Conservation (phyloP, 2,329 filamentous ascomycete species). For the Xylaria sp. region DNA sequence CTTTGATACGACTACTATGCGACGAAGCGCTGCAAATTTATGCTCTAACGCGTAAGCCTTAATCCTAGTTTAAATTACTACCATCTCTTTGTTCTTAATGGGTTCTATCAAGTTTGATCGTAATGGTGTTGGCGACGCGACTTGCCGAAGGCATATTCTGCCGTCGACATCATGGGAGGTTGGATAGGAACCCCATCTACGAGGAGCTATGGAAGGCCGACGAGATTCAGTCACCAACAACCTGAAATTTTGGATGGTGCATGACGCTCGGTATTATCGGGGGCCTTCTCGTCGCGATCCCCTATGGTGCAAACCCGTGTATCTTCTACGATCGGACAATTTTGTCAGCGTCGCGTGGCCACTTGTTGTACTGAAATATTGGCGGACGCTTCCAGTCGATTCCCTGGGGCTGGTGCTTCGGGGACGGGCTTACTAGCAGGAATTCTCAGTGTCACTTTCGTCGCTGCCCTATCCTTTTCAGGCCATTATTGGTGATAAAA, state of each 20-base stretch:
- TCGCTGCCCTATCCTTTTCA: not conserved
- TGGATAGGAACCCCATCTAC: constrained; percentile 21
- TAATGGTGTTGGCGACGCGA: constrained; percentile 1
- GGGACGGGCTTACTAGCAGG: constrained; percentile 9
- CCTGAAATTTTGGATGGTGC: constrained; percentile 29
- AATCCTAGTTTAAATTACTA: constrained; percentile 12
- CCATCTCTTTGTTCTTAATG: constrained; percentile 12
- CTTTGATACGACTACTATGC: not conserved
- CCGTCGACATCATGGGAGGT: constrained; percentile 5
- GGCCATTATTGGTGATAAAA: no score
- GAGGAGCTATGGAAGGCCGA: constrained; percentile 34
- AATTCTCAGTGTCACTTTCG: not conserved
- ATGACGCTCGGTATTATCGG: constrained; percentile 27
- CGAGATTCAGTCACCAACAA: constrained; percentile 24
- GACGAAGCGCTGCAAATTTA: not conserved
- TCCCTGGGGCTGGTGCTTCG: constrained; percentile 1
- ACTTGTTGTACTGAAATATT: constrained; percentile 4
- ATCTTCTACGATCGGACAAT: constrained; percentile 20
- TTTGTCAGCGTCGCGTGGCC: constrained; percentile 15
- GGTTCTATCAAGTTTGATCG: constrained; percentile 21
- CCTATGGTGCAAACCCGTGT: constrained; percentile 36
- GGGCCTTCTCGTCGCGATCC: constrained; percentile 32
- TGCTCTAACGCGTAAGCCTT: not conserved
- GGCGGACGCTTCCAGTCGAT: constrained; percentile 9
- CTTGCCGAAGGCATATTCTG: constrained; percentile 19